Evolutionary conservation across 2,329 filamentous ascomycete species (phyloP), one percentile per base, ranked within the genome.

Genomic region (Colletotrichum karsti): DNA sequence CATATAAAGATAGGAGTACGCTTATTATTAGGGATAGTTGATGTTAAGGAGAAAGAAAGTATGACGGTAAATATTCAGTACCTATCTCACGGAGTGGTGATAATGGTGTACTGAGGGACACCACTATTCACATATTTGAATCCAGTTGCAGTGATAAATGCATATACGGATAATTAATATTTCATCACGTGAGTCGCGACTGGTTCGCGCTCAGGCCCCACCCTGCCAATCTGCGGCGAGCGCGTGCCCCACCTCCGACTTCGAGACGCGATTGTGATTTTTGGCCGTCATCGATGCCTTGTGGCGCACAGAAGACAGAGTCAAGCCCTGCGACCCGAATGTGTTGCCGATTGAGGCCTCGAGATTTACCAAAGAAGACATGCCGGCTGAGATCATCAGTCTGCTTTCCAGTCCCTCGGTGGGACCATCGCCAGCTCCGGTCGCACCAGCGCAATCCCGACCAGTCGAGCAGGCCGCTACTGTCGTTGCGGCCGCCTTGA

Each of bases 331-430:
- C 33, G 8, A 13, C 10, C 33, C 33, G 33, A 35, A n/a, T 3
- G 7, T 15, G 7, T 60, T 30, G n/a, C 22, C 0, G 3, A 10
- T 24, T 28, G 15, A 3, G 6, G 22, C 7, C 7, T 41, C 7
- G 10, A 15, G 2, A 7, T 51, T 0, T 1, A n/a, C 24, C 5
- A 8, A 30, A 1, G 7, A 7, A 7, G 60, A 7, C 3, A 80
- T 81, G 78, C 70, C 77, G 8, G 57, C 73, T 26, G 78, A 80
- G 69, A 72, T 82, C 9, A 80, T 82, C 60, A 74, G 71, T 67
- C 63, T 80, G 18, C 67, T 80, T 13, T 79, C 78, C 0, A 80
- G 78, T 62, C 76, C 77, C 10, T 61, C 71, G 24, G 28, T 66
- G 28, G 53, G 55, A 4, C 59, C 63, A 3, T 59, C 44, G 10